Evolutionary conservation across 1,139 yeast species (phyloP).

Genomic region (Debaryomycetaceae sp.): DNA sequence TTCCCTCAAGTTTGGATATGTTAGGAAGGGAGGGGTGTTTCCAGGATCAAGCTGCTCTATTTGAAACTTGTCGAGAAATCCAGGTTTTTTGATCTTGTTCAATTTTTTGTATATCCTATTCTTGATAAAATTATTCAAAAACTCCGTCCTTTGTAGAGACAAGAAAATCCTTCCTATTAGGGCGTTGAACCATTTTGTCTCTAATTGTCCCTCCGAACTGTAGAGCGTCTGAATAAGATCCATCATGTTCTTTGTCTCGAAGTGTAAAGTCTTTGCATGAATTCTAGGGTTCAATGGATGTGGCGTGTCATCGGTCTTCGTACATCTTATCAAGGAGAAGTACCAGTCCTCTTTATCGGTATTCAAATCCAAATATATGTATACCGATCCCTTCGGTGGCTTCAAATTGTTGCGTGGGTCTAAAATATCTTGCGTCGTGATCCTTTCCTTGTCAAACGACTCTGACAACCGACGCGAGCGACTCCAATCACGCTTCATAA

Average conservation of each 20-base stretch:
- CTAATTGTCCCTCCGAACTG: conserved; percentile 77
- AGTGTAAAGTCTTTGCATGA: conserved; percentile 72
- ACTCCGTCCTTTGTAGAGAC: conserved; percentile 67
- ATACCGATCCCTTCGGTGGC: conserved; percentile 61
- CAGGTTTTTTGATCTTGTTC: conserved; percentile 78
- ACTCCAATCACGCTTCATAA: conserved; percentile 44
- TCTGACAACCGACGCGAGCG: conserved; percentile 26
- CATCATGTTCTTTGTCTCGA: conserved; percentile 67
- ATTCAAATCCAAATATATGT: conserved; percentile 71
- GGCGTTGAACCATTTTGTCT: conserved; percentile 90
- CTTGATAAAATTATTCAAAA: conserved; percentile 54
- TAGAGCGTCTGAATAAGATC: conserved; percentile 72
- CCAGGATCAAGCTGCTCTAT: conserved; percentile 77
- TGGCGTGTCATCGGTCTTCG: conserved; percentile 36
- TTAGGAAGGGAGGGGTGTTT: conserved; percentile 71
- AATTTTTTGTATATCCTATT: conserved; percentile 66
- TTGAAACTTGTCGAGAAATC: conserved; percentile 77
- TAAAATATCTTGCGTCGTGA: conserved; percentile 20
- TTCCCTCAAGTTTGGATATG: conserved; percentile 66
- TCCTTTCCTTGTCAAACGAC: conserved; percentile 14
- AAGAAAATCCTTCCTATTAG: conserved; percentile 77
- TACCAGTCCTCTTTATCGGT: conserved; percentile 91
- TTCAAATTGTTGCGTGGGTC: conserved; percentile 13
- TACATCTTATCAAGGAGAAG: conserved; percentile 74
- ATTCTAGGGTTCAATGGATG: conserved; percentile 27